Conservation (phyloP, 257 asterid species). For the Asclepias syriaca region DNA sequence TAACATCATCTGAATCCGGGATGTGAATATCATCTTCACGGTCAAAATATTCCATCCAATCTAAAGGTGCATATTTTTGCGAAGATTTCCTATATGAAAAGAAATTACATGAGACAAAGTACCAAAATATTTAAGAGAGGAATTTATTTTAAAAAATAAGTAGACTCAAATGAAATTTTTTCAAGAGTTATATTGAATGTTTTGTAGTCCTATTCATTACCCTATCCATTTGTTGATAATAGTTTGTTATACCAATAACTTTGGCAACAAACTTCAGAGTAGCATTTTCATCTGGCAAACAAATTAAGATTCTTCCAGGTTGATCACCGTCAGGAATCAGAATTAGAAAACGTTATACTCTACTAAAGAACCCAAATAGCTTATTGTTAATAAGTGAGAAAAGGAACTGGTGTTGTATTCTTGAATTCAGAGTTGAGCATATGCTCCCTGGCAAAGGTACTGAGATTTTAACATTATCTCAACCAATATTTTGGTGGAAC, state of each 20-base stretch:
- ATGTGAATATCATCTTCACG: constrained; percentile 69
- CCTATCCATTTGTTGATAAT: neutral
- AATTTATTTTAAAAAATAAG: constrained; percentile 2
- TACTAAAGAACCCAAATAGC: neutral
- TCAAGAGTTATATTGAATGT: neutral
- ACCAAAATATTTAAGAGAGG: neutral
- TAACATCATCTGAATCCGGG: constrained; percentile 70
- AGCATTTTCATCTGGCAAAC: neutral
- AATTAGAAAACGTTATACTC: neutral
- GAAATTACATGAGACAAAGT: neutral
- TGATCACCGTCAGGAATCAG: neutral
- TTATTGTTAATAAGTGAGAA: neutral
- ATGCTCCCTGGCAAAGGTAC: neutral
- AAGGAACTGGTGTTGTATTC: neutral
- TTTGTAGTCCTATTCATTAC: neutral
- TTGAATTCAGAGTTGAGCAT: neutral
- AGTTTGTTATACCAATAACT: neutral
- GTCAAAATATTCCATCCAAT: constrained; percentile 75
- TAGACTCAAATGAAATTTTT: neutral
- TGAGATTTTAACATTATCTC: neutral
- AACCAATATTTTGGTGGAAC: neutral
- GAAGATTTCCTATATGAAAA: constrained; percentile 52
- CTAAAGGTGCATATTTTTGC: constrained; percentile 70
- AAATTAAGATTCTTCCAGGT: neutral
- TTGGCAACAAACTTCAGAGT: neutral